A percentile compares a stretch with the other conserved stretches of the same genome.
phyloP scores from a whole-genome alignment of 208 protist species.

The Trypanosoma theileri region DNA sequence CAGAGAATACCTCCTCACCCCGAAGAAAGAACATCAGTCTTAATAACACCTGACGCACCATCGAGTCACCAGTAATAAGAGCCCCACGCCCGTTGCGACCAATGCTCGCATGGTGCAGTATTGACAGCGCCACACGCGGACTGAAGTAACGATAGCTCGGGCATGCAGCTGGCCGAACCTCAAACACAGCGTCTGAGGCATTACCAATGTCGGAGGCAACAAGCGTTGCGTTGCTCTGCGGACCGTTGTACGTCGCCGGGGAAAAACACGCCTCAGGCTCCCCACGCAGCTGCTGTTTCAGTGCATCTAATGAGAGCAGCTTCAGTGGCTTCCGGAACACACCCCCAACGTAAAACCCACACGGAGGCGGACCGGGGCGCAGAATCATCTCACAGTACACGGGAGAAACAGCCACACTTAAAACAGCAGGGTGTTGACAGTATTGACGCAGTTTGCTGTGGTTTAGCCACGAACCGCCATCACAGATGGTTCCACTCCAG shows the following conservation, averaged over 20 bases:
- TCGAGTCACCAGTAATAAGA: slow-evolving; percentile 29
- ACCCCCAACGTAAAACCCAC: slow-evolving; percentile 6
- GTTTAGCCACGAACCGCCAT: neutral
- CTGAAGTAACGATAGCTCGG: slow-evolving; percentile 14
- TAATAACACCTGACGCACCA: slow-evolving; percentile 25
- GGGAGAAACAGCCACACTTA: neutral
- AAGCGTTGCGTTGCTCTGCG: slow-evolving; percentile 7
- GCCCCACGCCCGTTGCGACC: slow-evolving; percentile 19
- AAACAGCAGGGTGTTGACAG: neutral
- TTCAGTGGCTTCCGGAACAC: slow-evolving; percentile 3
- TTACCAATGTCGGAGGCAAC: neutral
- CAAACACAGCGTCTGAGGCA: neutral
- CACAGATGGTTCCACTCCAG: slow-evolving; percentile 3
- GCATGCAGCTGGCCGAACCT: slow-evolving; percentile 3
- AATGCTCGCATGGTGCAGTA: slow-evolving; percentile 20
- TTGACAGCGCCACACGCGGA: slow-evolving; percentile 12
- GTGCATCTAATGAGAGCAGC: neutral
- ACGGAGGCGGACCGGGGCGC: slow-evolving; percentile 3
- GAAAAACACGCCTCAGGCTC: slow-evolving; percentile 1
- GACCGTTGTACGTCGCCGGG: slow-evolving; percentile 2
- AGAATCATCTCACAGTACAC: slow-evolving; percentile 6
- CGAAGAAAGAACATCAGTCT: slow-evolving; percentile 17
- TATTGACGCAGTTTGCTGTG: neutral
- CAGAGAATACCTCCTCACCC: slow-evolving; percentile 14
- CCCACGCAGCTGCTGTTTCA: neutral